Conservation (phyloP, 176 grass and related monocot species). For the Musa troglodytarum region DNA sequence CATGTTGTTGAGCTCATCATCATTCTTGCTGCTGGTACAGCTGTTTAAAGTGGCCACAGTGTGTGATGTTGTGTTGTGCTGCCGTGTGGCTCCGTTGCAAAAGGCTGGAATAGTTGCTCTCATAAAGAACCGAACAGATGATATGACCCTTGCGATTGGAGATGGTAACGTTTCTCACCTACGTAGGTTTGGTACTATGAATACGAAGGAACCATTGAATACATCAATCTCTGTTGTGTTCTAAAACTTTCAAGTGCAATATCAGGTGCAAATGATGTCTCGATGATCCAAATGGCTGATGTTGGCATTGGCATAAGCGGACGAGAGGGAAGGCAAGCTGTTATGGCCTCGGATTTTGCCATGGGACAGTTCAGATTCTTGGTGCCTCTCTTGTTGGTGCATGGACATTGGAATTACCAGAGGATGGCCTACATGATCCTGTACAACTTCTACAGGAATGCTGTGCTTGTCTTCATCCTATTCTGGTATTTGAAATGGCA, state of each 20-base stretch:
- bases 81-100: conserved; percentile 70
- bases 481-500: no score
- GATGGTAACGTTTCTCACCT: conserved; percentile 40
- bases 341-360: no score
- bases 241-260: no score
- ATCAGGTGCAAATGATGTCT: no score
- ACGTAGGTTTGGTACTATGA: no score
- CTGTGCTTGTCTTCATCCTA: no score
- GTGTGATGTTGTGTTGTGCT: conserved; percentile 77
- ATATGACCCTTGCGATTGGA: conserved; percentile 93
- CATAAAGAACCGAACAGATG: conserved; percentile 69
- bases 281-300: no score
- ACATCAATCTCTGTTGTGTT: no score
- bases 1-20: conserved; percentile 11
- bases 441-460: no score
- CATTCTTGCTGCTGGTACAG: conserved; percentile 37
- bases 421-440: conserved; percentile 76
- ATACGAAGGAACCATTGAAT: no score
- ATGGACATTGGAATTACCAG: conserved; percentile 93
- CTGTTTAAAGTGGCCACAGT: conserved; percentile 60
- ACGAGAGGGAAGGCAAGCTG: no score
- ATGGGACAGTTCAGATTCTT: conserved; percentile 66
- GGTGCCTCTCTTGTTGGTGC: conserved; percentile 70
- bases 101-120: conserved; percentile 20
- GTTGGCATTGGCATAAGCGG: no score